A percentile compares a stretch with the other conserved stretches of the same genome.
Conservation (phyloP, 2,329 filamentous ascomycete species). For the Penicillium sp. region DNA sequence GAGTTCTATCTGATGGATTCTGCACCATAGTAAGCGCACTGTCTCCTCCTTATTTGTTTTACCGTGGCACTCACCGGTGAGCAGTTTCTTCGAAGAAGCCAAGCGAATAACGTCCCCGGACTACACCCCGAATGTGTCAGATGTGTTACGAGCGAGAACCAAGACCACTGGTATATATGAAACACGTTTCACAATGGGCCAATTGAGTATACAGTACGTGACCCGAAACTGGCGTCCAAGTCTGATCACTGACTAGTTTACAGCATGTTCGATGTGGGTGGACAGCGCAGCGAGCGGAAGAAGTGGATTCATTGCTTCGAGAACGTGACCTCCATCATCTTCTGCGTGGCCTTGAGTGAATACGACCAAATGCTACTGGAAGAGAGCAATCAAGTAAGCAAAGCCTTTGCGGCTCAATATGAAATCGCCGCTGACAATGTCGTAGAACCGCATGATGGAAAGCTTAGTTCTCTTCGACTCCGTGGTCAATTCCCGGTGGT, state of each 20-base stretch:
- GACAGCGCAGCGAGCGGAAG: conserved; percentile 94
- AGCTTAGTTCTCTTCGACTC: conserved; percentile 94
- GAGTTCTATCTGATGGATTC: conserved; percentile 99
- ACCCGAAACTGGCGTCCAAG: not conserved
- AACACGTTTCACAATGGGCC: conserved; percentile 97
- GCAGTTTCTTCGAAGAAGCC: conserved; percentile 93
- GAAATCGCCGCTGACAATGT: conserved; percentile 9
- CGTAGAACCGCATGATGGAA: conserved; percentile 99
- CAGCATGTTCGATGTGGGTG: conserved; percentile 99
- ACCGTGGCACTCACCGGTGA: conserved; percentile 17
- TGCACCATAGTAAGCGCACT: conserved; percentile 78
- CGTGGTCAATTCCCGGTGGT: conserved; percentile 98
- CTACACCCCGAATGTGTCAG: conserved; percentile 90
- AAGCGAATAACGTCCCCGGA: conserved; percentile 77
- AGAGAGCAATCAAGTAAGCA: conserved; percentile 86
- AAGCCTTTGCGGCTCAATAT: not conserved
- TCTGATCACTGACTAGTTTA: conserved; percentile 16
- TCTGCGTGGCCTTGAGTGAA: conserved; percentile 95
- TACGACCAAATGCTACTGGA: conserved; percentile 97
- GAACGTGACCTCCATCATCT: conserved; percentile 99
- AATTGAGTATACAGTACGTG: conserved; percentile 94
- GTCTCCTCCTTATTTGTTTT: conserved; percentile 1
- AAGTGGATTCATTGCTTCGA: conserved; percentile 99
- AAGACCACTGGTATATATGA: conserved; percentile 99
- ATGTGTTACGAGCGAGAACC: conserved; percentile 90